Base-by-base conservation (phyloP, 768 basidiomycete genomes). In the Hygrophoropsis aurantiaca region DNA sequence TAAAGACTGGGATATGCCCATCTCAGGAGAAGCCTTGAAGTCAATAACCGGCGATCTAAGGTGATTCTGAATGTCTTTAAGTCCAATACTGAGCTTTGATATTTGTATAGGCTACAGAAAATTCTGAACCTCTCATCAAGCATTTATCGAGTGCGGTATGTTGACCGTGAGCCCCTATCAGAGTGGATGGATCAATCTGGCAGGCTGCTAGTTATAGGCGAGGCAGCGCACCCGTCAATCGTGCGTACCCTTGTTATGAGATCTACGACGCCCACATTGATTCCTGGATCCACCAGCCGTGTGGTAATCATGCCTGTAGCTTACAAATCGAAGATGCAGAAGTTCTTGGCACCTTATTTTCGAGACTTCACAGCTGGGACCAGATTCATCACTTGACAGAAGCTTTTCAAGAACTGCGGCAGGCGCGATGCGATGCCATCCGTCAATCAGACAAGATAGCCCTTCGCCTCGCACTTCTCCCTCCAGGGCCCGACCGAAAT, bases 371-470 rank as follows among this genome's bases (percentile, higher is more conserved):
- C 36, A 60, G 66, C 33, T 64, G 65, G 50, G 70, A 73, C 16
- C 78, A 85, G 45, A 65, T 85, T 21, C 58, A 72, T 2, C 70
- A 73, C 43, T 63, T 85, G 38, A 61, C 82, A 19, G 67, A 67
- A 16, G 84, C 79, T 15, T 84, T 79, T 58, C 79, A 84, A 54
- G 82, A 85, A 52, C 67, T 84, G 44, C 74, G 83, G 26, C 73
- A 80, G 58, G 65, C 72, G 15, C 74, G 81, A 7, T 75, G 67
- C 41, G 60, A 58, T n/a, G 59, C 58, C 23, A 69, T 79, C 13
- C 70, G 72, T 43, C 54, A 58, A 44, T 75, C 72, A 52, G 80
- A 82, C 51, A 63, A 67, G 24, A 65, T 65, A 20, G 77, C 75
- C 40, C 67, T 75, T 26, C 51, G 58, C 4, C 68, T 75, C 51